Evolutionary conservation across 2,329 filamentous ascomycete species (phyloP).

Genomic region (Pseudocercospora cruenta): DNA sequence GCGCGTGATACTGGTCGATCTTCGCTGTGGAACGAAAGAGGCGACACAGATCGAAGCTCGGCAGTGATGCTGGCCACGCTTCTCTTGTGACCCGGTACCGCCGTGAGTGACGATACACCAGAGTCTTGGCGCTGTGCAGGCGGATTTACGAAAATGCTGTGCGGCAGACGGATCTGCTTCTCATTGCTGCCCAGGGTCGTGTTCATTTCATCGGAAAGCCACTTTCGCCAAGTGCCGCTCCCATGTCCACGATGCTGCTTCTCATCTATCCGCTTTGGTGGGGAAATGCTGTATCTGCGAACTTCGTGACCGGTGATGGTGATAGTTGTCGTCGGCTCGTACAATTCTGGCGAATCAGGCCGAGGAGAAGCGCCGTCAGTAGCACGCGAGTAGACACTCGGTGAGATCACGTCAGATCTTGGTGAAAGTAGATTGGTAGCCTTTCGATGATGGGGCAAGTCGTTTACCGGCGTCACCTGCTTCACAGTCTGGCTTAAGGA

Average conservation of each 20-base stretch:
- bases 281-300: slow-evolving; percentile 46
- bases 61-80: slow-evolving; percentile 7
- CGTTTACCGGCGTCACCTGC: slow-evolving; percentile 20
- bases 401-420: slow-evolving; percentile 38
- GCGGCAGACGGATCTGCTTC: slow-evolving; percentile 14
- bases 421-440: slow-evolving; percentile 1
- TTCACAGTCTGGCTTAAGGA: slow-evolving; percentile 26
- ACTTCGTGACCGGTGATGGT: slow-evolving; percentile 50
- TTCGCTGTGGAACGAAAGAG: slow-evolving; percentile 19
- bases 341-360: slow-evolving; percentile 31
- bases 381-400: slow-evolving; percentile 52
- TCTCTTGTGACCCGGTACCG: background rate
- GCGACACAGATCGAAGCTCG: slow-evolving; percentile 22
- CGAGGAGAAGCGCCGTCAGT: slow-evolving; percentile 45
- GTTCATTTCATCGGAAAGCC: slow-evolving; percentile 20
- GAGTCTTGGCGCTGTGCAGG: slow-evolving; percentile 1
- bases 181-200: slow-evolving; percentile 17
- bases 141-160: slow-evolving; percentile 10
- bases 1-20: slow-evolving; percentile 14
- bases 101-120: background rate
- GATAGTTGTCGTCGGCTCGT: slow-evolving; percentile 43
- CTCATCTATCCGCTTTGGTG: slow-evolving; percentile 25
- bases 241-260: slow-evolving; percentile 2
- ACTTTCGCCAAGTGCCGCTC: slow-evolving; percentile 15
- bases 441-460: slow-evolving; percentile 30